Evolutionary conservation across 2,329 filamentous ascomycete species (phyloP), one percentile per base, ranked within the genome.

Genomic region (Aspergillus sp.): DNA sequence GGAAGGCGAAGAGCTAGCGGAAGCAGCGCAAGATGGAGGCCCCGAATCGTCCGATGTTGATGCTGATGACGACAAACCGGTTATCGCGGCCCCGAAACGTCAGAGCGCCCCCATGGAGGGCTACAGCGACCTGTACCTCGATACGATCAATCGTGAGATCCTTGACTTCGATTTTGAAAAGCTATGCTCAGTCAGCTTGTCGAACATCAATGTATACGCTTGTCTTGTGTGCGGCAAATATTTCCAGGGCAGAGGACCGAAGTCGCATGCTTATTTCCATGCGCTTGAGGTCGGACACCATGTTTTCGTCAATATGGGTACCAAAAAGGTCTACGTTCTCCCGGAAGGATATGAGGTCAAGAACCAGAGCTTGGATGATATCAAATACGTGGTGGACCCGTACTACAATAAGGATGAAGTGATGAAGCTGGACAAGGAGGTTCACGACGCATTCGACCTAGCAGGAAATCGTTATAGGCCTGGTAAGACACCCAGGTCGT

Each of bases 111-210:
- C 94, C 15, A 86, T 90, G 36, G 90, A 90, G 74, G 94, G 94
- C 63, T 99, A 97, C 80, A 89, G 90, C 70, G 94, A 99, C 75
- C 87, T 99, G 27, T 99, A 99, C 76, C 90, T 99, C 68, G 95
- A 99, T 81, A 98, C 95, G 11, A 96, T 99, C 78, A 88, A 96
- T 76, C 91, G 95, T 71, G 87, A 89, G 72, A 88, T 96, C 50
- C 88, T 98, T 59, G 95, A 99, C 78, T 98, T 98, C 74, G 95
- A 99, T 78, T 99, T 99, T 75, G 95, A 99, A 75, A 99, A 99
- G 82, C 86, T 97, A 11, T 99, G 95, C 80, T 98, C 94, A 23
- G 85, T 99, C 66, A 96, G 92, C 36, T 84, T 99, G 7, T 96
- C 93, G 52, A 98, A 98, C 75, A 97, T 98, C 80, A 99, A 99